These are phyloP conservation scores for Calonectria pauciramosa DNA, from an alignment of 2,329 filamentous ascomycete species.

Conservation along the genomic window DNA sequence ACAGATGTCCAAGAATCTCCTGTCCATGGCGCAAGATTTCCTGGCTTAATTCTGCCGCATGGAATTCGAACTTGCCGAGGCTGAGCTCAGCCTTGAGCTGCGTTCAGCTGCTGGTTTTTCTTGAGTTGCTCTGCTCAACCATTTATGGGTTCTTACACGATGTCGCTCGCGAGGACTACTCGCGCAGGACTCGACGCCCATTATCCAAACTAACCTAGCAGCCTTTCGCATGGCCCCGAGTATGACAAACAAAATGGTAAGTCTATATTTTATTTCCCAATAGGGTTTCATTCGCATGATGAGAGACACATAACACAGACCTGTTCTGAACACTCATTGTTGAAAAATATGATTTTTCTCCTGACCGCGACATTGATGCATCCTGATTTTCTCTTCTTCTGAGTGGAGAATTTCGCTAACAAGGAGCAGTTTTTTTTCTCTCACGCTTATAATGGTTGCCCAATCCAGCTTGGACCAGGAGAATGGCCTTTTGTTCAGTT, in stretches of 20 bases:
- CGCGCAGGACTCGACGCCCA: neutral
- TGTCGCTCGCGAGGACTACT: neutral
- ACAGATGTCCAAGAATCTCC: neutral
- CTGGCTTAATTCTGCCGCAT: neutral
- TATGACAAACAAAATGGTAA: slow-evolving; percentile 22
- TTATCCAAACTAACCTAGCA: neutral
- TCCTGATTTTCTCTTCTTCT: slow-evolving; percentile 4
- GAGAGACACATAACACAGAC: slow-evolving; percentile 51
- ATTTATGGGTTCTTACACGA: neutral
- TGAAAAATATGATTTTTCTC: slow-evolving; percentile 45
- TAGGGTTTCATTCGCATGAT: slow-evolving; percentile 41
- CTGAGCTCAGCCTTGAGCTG: neutral
- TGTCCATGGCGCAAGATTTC: neutral
- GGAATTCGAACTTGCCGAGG: too few relatives aligned
- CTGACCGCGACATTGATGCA: slow-evolving; percentile 39
- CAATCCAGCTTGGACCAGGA: neutral
- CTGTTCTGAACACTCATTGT: slow-evolving; percentile 51
- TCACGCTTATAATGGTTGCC: neutral
- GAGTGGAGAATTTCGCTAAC: slow-evolving; percentile 34
- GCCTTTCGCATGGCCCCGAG: too few relatives aligned
- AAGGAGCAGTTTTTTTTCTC: slow-evolving; percentile 11
- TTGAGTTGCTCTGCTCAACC: neutral
- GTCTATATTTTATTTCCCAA: slow-evolving; percentile 5
- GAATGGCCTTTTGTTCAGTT: slow-evolving; percentile 10
- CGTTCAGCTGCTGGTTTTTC: neutral